Evolutionary conservation across 2,329 filamentous ascomycete genomes (phyloP).

Genomic region (Aureobasidium melanogenum): DNA sequence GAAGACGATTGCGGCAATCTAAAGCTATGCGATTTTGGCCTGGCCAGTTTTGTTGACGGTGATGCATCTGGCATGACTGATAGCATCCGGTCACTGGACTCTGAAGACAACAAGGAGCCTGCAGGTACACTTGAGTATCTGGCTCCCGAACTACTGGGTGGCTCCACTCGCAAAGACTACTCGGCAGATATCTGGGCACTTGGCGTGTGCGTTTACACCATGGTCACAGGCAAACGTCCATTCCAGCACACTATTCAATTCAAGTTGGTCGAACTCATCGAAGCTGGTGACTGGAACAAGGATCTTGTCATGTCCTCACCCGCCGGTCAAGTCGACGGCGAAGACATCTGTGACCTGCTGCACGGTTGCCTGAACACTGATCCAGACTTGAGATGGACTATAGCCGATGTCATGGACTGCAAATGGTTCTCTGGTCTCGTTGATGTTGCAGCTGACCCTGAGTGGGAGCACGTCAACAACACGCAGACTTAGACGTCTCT

Average conservation of each 20-base stretch:
- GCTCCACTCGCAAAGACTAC: slow-evolving; percentile 37
- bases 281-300: slow-evolving; percentile 50
- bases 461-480: neutral
- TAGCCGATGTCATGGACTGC: slow-evolving; percentile 47
- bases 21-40: slow-evolving; percentile 59
- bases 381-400: slow-evolving; percentile 45
- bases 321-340: slow-evolving; percentile 28
- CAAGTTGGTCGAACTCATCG: slow-evolving; percentile 50
- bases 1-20: slow-evolving; percentile 41
- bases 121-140: slow-evolving; percentile 50
- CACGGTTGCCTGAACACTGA: slow-evolving; percentile 52
- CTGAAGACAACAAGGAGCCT: slow-evolving; percentile 38
- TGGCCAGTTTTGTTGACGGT: slow-evolving; percentile 56
- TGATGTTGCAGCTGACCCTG: neutral
- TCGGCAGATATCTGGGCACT: slow-evolving; percentile 60
- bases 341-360: slow-evolving; percentile 48
- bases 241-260: slow-evolving; percentile 54
- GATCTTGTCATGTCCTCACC: slow-evolving; percentile 38
- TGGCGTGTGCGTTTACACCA: slow-evolving; percentile 53
- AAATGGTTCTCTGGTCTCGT: slow-evolving; percentile 39
- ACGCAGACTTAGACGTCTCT: neutral
- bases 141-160: slow-evolving; percentile 39
- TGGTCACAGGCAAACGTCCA: slow-evolving; percentile 52
- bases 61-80: slow-evolving; percentile 41
- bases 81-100: slow-evolving; percentile 29